A percentile compares a stretch with the other conserved stretches of the same genome.
phyloP scores from a whole-genome alignment of 768 basidiomycete species.

The Crassisporium funariophilum region DNA sequence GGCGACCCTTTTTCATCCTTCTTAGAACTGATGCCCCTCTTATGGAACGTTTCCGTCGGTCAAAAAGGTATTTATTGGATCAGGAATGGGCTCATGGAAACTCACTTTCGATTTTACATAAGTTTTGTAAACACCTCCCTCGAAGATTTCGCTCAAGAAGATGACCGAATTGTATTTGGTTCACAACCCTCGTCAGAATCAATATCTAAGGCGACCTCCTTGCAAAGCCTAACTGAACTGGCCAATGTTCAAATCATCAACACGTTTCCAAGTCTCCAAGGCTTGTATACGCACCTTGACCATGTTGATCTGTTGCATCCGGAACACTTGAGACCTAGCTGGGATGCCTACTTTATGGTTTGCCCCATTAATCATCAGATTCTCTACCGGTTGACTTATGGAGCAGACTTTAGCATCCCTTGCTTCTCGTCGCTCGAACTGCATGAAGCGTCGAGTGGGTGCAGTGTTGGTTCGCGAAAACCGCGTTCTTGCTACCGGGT shows the following conservation, averaged over 20 bases:
- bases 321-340: slow-evolving; percentile 81
- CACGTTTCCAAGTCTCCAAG: slow-evolving; percentile 53
- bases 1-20: slow-evolving; percentile 89
- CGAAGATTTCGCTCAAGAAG: slow-evolving; percentile 70
- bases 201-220: slow-evolving; percentile 19
- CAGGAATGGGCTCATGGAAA: not conserved
- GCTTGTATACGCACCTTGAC: slow-evolving; percentile 66
- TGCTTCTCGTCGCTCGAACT: slow-evolving; percentile 88
- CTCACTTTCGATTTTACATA: not conserved
- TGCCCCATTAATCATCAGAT: slow-evolving; percentile 14
- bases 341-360: slow-evolving; percentile 99
- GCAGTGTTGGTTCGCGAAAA: slow-evolving; percentile 88
- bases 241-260: slow-evolving; percentile 67
- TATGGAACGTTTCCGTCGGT: slow-evolving; percentile 64
- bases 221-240: slow-evolving; percentile 45
- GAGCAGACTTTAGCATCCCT: slow-evolving; percentile 82
- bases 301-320: slow-evolving; percentile 66
- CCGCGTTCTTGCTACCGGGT: slow-evolving; percentile 81
- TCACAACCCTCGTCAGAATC: slow-evolving; percentile 9
- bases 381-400: not conserved
- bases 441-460: slow-evolving; percentile 97
- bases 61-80: slow-evolving; percentile 43
- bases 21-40: slow-evolving; percentile 84
- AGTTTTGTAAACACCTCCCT: slow-evolving; percentile 42
- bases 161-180: slow-evolving; percentile 76